phyloP scores from a whole-genome alignment of 768 basidiomycete genomes.

The Pleurotus tuber-regium region DNA sequence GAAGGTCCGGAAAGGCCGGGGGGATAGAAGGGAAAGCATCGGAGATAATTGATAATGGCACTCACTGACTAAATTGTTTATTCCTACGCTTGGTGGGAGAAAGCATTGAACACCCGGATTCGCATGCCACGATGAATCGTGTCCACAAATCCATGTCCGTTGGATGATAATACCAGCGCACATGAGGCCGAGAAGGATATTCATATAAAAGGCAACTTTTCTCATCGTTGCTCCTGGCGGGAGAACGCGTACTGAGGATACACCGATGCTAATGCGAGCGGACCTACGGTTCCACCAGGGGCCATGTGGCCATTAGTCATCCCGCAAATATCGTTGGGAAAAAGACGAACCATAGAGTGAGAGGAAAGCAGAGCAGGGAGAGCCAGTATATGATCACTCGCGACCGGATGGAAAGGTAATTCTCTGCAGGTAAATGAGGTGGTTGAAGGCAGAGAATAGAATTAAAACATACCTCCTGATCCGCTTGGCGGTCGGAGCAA shows the following conservation, averaged over 20 bases:
- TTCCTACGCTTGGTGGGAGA: neutral
- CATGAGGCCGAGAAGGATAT: slow-evolving; percentile 2
- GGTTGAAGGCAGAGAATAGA: neutral
- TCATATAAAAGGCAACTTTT: neutral
- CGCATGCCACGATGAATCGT: neutral
- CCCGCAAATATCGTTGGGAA: neutral
- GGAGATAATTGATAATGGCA: neutral
- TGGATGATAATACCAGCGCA: neutral
- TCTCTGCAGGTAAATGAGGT: neutral
- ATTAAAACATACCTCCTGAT: slow-evolving; percentile 4
- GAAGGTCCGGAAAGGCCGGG: too few relatives aligned
- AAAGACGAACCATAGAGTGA: neutral
- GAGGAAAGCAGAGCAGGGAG: neutral
- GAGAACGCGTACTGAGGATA: slow-evolving; percentile 16
- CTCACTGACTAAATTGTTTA: slow-evolving; percentile 1
- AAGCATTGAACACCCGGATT: slow-evolving; percentile 2
- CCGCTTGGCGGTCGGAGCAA: slow-evolving; percentile 13
- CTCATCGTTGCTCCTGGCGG: slow-evolving; percentile 2
- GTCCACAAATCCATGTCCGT: neutral
- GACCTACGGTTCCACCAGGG: slow-evolving; percentile 10
- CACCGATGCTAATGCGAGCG: slow-evolving; percentile 17
- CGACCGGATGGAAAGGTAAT: neutral
- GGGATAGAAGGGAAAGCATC: neutral
- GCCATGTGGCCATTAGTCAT: neutral
- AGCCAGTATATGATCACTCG: neutral